Evolutionary conservation across 805 yeast genomes (phyloP).

Genomic region (Blastobotrys terrestris): DNA sequence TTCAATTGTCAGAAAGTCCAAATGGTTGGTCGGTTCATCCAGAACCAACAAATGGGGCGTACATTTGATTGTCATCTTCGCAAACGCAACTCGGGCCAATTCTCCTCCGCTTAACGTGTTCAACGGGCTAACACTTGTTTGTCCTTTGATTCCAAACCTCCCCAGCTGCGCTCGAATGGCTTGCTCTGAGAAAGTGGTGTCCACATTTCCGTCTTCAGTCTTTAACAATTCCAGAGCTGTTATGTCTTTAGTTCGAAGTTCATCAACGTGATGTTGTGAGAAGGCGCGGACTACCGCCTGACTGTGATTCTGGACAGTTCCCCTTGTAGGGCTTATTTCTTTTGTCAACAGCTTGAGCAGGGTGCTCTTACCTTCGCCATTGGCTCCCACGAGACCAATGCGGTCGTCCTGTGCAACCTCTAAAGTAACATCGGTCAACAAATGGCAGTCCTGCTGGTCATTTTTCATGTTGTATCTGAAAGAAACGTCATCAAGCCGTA

Average conservation of each 20-base stretch:
- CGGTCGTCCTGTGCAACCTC: slow-evolving; percentile 40
- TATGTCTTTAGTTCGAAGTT: not conserved
- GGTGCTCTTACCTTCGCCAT: slow-evolving; percentile 98
- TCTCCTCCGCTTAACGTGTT: slow-evolving; percentile 98
- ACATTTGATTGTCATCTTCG: slow-evolving; percentile 96
- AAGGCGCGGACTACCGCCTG: slow-evolving; percentile 96
- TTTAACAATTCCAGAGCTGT: not conserved
- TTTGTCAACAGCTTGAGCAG: slow-evolving; percentile 89
- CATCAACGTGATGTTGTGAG: slow-evolving; percentile 64
- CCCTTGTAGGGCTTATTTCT: slow-evolving; percentile 77
- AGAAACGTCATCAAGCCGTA: not conserved
- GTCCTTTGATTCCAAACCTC: slow-evolving; percentile 73
- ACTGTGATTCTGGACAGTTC: slow-evolving; percentile 95
- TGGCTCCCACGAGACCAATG: slow-evolving; percentile 94
- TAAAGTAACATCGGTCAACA: not conserved
- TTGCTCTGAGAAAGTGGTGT: not conserved
- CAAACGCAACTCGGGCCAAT: slow-evolving; percentile 94
- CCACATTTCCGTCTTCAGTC: not conserved
- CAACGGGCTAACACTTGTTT: slow-evolving; percentile 95
- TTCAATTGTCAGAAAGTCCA: slow-evolving; percentile 61
- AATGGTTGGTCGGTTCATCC: slow-evolving; percentile 97
- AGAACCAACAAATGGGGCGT: slow-evolving; percentile 93
- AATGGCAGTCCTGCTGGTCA: no score
- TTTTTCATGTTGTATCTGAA: not conserved
- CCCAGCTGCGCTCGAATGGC: slow-evolving; percentile 90